A percentile compares a stretch with the other conserved stretches of the same genome.
phyloP scores from a whole-genome alignment of 192 early-diverging fungal species.

The Spizellomyces punctatus region DNA sequence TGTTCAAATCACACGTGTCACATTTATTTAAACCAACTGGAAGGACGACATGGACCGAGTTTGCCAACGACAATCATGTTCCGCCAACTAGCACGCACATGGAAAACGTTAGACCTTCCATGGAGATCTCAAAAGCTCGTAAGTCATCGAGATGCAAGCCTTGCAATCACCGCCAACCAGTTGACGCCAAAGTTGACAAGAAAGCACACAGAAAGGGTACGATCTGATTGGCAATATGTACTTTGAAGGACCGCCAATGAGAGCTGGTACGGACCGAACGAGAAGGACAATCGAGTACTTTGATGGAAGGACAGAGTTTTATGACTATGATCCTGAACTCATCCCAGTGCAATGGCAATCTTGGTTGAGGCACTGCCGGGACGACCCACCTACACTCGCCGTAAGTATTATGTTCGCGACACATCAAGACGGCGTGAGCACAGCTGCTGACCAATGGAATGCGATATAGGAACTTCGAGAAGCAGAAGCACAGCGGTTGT shows the following conservation, averaged over 20 bases:
- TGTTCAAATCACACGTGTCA: too few species aligned
- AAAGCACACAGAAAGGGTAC: slow-evolving; percentile 16
- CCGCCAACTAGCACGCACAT: neutral
- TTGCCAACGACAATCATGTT: neutral
- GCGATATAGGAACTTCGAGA: neutral
- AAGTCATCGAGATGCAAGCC: neutral
- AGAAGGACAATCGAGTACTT: slow-evolving; percentile 41
- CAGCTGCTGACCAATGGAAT: neutral
- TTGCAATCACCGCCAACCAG: neutral
- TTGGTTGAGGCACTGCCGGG: slow-evolving; percentile 48
- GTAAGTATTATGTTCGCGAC: slow-evolving; percentile 3
- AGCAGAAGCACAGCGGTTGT: slow-evolving; percentile 9
- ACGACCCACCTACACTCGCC: slow-evolving; percentile 42
- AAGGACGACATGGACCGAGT: too few species aligned
- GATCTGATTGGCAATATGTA: slow-evolving; percentile 48
- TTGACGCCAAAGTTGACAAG: too few species aligned
- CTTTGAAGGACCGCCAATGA: slow-evolving; percentile 41
- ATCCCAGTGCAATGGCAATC: slow-evolving; percentile 51
- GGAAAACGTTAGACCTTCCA: slow-evolving; percentile 4
- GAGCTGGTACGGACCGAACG: slow-evolving; percentile 24
- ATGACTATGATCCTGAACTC: slow-evolving; percentile 30
- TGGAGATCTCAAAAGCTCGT: slow-evolving; percentile 11
- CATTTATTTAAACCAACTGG: too few species aligned
- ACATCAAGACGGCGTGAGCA: neutral
- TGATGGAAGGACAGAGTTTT: slow-evolving; percentile 38